phyloP scores from a whole-genome alignment of 2,329 filamentous ascomycete genomes.

The Alternaria angustiovoidea region DNA sequence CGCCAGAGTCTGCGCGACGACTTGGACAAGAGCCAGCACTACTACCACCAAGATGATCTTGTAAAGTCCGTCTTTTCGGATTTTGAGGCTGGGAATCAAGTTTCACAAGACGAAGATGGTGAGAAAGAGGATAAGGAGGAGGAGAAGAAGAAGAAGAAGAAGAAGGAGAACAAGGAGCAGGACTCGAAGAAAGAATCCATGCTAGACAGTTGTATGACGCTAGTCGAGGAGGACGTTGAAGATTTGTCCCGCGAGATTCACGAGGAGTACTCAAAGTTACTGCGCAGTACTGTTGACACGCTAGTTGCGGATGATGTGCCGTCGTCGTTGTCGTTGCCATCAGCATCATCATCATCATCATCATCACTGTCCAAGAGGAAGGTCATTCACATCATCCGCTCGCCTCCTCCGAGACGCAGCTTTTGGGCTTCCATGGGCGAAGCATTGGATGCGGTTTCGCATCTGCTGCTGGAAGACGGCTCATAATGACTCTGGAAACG shows the following conservation, averaged over 20 bases:
- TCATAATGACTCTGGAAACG: background rate
- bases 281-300: slow-evolving; percentile 13
- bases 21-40: background rate
- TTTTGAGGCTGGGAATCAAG: background rate
- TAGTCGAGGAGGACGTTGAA: background rate
- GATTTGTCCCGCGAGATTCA: slow-evolving; percentile 6
- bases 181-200: slow-evolving; percentile 9
- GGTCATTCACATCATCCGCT: slow-evolving; percentile 21
- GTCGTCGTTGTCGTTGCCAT: no score
- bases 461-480: slow-evolving; percentile 13
- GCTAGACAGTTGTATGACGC: slow-evolving; percentile 24
- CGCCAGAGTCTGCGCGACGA: slow-evolving; percentile 24
- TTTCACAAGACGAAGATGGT: background rate
- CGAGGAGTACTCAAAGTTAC: slow-evolving; percentile 8
- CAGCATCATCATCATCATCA: no score
- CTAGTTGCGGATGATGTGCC: slow-evolving; percentile 8
- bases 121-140: background rate
- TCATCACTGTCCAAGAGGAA: background rate
- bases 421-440: slow-evolving; percentile 35
- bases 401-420: slow-evolving; percentile 21
- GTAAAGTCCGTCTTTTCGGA: background rate
- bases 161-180: background rate
- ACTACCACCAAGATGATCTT: background rate
- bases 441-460: slow-evolving; percentile 31
- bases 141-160: background rate